These are phyloP conservation scores for Erigeron philadelphicus DNA, from an alignment of 140 eudicot species.

Conservation along the genomic window DNA sequence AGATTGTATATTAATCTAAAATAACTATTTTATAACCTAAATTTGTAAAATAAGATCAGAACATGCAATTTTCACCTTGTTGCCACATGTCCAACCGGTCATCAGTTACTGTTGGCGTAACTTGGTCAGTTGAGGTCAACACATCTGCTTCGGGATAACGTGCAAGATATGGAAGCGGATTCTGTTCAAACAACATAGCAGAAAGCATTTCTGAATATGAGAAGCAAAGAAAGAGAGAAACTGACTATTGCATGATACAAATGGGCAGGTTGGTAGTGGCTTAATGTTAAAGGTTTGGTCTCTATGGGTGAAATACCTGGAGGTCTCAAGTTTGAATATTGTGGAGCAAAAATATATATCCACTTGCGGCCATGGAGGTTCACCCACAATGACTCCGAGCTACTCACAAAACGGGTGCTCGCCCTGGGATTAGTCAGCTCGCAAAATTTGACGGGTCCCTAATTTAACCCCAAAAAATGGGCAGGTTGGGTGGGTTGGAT, in stretches of 20 bases:
- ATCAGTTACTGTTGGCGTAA: constrained; percentile 78
- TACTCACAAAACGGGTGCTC: too few species aligned
- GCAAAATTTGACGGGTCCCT: too few species aligned
- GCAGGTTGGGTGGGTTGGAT: too few species aligned
- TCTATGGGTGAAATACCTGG: too few species aligned
- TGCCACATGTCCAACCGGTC: constrained; percentile 90
- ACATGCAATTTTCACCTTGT: constrained; percentile 44
- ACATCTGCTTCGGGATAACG: constrained; percentile 96
- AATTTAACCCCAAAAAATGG: too few species aligned
- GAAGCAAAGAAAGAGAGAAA: neutral
- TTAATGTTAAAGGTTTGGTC: too few species aligned
- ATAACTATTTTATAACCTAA: neutral
- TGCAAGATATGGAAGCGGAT: constrained; percentile 93
- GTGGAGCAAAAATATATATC: too few species aligned
- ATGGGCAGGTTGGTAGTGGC: neutral
- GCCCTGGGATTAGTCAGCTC: too few species aligned
- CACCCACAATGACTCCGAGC: too few species aligned
- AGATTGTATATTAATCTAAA: neutral
- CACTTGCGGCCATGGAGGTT: too few species aligned
- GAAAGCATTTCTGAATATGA: too few species aligned
- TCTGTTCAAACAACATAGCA: constrained; percentile 46
- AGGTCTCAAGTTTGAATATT: too few species aligned
- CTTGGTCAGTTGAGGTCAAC: constrained; percentile 92
- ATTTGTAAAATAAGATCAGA: neutral
- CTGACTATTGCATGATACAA: neutral